Conservation (phyloP, 805 yeast genomes). For the Lipomyces yamadae region DNA sequence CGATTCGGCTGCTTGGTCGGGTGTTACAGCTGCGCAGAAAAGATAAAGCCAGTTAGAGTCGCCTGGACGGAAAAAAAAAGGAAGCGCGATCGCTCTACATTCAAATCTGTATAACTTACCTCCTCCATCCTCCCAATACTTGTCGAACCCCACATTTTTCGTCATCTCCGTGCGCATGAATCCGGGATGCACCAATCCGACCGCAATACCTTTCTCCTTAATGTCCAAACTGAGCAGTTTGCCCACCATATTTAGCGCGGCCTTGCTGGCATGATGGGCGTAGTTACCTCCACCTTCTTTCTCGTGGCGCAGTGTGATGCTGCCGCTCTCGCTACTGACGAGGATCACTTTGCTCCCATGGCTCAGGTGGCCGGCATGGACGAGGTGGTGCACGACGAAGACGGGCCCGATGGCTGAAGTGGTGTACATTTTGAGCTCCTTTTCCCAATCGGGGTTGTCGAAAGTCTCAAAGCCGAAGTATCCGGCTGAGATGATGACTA, state of each 20-base stretch:
- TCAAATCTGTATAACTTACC: not conserved
- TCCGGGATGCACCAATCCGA: not conserved
- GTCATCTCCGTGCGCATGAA: not conserved
- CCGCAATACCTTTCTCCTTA: not conserved
- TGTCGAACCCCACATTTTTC: not conserved
- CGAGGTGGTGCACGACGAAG: not conserved
- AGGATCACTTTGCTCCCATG: not conserved
- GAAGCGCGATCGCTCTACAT: not conserved
- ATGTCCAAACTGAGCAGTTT: slow-evolving; percentile 1
- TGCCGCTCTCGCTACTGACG: not conserved
- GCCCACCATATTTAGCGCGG: not conserved
- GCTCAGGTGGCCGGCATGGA: not conserved
- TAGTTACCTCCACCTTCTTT: not conserved
- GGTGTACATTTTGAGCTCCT: slow-evolving; percentile 2
- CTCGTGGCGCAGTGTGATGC: slow-evolving; percentile 1
- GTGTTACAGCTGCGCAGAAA: not conserved
- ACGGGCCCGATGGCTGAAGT: not conserved
- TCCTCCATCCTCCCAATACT: not conserved
- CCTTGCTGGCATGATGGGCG: slow-evolving; percentile 1
- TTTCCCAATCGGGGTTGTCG: not conserved
- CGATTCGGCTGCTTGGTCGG: not conserved
- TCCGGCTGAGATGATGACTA: not conserved
- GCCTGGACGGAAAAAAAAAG: too few relatives aligned
- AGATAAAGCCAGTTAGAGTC: not conserved
- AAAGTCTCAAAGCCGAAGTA: not conserved